A percentile compares a stretch with the other conserved stretches of the same genome.
Conservation (phyloP, 345 rosid species). For the Eucalyptus urophylla region DNA sequence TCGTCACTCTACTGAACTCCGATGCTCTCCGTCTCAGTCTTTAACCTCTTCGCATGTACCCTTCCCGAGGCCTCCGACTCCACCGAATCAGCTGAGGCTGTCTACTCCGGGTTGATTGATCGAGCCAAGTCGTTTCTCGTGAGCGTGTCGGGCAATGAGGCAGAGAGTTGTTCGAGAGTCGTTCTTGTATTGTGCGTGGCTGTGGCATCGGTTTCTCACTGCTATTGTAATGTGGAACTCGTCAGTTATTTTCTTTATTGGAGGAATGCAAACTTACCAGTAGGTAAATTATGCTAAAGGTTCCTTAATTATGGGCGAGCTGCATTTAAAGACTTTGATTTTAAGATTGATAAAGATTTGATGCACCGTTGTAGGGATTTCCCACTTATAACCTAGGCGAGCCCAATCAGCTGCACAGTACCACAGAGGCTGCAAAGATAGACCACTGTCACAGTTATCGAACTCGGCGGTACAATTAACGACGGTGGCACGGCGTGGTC, state of each 20-base stretch:
- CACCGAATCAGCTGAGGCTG: slow-evolving; percentile 26
- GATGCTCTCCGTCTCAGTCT: slow-evolving; percentile 15
- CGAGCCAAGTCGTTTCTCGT: slow-evolving; percentile 30
- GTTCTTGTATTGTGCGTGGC: slow-evolving; percentile 45
- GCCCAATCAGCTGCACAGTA: too few relatives aligned
- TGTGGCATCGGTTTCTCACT: neutral
- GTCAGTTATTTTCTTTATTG: too few relatives aligned
- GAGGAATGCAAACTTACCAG: too few relatives aligned
- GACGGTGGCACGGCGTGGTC: neutral
- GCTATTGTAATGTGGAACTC: too few relatives aligned
- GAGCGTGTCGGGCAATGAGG: slow-evolving; percentile 7
- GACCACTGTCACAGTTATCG: neutral
- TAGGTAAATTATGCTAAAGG: too few relatives aligned
- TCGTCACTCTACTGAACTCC: slow-evolving; percentile 27
- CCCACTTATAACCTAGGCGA: too few relatives aligned
- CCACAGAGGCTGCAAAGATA: too few relatives aligned
- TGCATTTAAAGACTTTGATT: too few relatives aligned
- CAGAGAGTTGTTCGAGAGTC: slow-evolving; percentile 20
- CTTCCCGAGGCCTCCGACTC: slow-evolving; percentile 11
- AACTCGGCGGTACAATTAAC: neutral
- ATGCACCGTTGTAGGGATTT: too few relatives aligned
- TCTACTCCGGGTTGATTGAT: slow-evolving; percentile 35
- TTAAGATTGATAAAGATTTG: rapidly evolving
- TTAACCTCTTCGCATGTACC: neutral
- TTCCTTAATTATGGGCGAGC: too few relatives aligned